Evolutionary conservation across 73 alveolate species (phyloP), one percentile per base, ranked within the genome.

Genomic region (Paraurostyla sp.): DNA sequence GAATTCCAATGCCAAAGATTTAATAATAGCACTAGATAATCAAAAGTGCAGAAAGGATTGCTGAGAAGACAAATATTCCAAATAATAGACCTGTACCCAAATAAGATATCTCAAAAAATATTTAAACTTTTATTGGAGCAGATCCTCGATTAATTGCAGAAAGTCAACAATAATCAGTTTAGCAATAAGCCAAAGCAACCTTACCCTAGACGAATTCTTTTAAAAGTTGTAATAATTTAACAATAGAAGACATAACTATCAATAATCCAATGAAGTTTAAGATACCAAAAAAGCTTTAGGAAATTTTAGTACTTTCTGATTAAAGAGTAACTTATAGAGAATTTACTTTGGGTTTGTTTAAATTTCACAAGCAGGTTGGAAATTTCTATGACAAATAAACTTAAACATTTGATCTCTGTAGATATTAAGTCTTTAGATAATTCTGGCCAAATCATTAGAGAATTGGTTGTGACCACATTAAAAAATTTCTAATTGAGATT

Each of bases 301-400:
- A 73, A 9, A 43, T 73, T 7, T 25, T 73, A 23, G 30, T 22
- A 73, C 3, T 73, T 1, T 40, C 56, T 38, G 86, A 73, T 13
- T 22, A 4, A 7, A 48, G 51, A 30, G 86, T 48, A 23, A 73
- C 86, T 25, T 73, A 73, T 27, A 73, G 36, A 73, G 86, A 73
- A 4, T 73, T 73, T 40, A 73, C 86, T 22, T 27, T 73, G 6
- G 86, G 50, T 6, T 20, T 73, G 68, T 73, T 73, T 36, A 73
- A 36, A 73, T 73, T 73, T 43, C 86, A 73, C 46, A 73, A 73
- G 59, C 33, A 48, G 27, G 86, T 73, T 6, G 71, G 71, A 40
- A 73, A 73, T 43, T 73, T 73, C 86, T 73, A 73, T 27, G 86
- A 73, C 71, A 73, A 73, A 49, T 27, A 20, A 6, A 73, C 86